Percentiles rank a stretch among this genome's conserved stretches.
Conservation (phyloP, 192 early-diverging fungal species). For the Mortierella alpina region DNA sequence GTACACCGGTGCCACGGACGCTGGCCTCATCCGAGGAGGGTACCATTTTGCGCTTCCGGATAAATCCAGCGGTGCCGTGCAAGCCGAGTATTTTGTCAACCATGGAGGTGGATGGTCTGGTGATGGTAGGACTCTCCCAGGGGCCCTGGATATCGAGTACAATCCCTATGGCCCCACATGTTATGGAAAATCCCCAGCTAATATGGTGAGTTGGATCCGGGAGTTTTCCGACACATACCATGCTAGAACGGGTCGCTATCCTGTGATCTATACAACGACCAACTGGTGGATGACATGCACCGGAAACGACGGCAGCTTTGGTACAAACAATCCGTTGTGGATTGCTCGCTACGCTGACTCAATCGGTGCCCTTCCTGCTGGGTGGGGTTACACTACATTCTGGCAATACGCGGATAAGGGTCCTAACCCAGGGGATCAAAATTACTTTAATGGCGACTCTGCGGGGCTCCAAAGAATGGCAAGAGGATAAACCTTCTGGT, state of each 20-base stretch:
- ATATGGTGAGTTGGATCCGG: slow-evolving; percentile 37
- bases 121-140: slow-evolving; percentile 50
- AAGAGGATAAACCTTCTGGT: not conserved
- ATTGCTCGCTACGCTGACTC: slow-evolving; percentile 30
- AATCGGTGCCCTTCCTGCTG: slow-evolving; percentile 26
- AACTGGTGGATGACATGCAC: slow-evolving; percentile 44
- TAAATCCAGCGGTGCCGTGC: slow-evolving; percentile 24
- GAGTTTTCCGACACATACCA: slow-evolving; percentile 50
- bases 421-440: slow-evolving; percentile 24
- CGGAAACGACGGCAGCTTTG: slow-evolving; percentile 36
- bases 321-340: slow-evolving; percentile 43
- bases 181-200: slow-evolving; percentile 29
- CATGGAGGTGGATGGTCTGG: slow-evolving; percentile 49
- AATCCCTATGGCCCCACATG: slow-evolving; percentile 17
- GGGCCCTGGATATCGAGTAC: slow-evolving; percentile 41
- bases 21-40: slow-evolving; percentile 30
- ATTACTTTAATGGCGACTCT: slow-evolving; percentile 22
- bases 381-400: slow-evolving; percentile 21
- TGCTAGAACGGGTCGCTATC: slow-evolving; percentile 23
- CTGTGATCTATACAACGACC: slow-evolving; percentile 53
- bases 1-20: slow-evolving; percentile 21
- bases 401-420: slow-evolving; percentile 43
- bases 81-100: slow-evolving; percentile 42
- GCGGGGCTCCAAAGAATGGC: slow-evolving; percentile 18
- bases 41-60: slow-evolving; percentile 49